phyloP scores from a whole-genome alignment of 1,284 basidiomycete species.

The Peniophora sp. region DNA sequence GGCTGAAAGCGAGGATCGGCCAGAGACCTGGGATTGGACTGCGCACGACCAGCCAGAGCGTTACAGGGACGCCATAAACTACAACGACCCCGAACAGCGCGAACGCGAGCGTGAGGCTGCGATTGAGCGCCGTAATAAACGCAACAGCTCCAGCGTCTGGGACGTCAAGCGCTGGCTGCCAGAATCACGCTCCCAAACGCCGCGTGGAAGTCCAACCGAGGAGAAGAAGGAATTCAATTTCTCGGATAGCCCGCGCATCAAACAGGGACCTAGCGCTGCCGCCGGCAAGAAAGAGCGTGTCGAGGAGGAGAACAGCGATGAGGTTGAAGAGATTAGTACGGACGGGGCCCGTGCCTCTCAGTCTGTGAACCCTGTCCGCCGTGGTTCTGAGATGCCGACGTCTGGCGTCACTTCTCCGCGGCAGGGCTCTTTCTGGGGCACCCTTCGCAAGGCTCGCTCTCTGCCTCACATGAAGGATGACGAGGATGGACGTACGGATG shows the following conservation, averaged over 20 bases:
- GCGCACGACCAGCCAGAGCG: conserved; percentile 23
- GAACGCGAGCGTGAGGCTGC: conserved; percentile 31
- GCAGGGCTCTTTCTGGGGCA: conserved; percentile 4
- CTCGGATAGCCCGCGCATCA: conserved; percentile 6
- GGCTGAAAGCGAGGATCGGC: conserved; percentile 9
- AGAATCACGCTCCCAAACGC: conserved; percentile 30
- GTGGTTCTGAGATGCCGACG: conserved; percentile 2
- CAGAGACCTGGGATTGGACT: conserved; percentile 23
- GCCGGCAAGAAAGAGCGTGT: background rate
- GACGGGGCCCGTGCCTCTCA: background rate
- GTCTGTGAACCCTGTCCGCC: background rate
- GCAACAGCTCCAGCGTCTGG: conserved; percentile 39
- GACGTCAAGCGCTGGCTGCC: conserved; percentile 44
- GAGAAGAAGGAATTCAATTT: conserved; percentile 30
- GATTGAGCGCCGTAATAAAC: conserved; percentile 48
- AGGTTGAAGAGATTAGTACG: background rate
- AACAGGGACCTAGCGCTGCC: background rate
- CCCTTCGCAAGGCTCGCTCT: conserved; percentile 30
- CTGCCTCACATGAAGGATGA: conserved; percentile 30
- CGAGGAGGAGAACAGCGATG: conserved; percentile 1
- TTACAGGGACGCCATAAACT: conserved; percentile 60
- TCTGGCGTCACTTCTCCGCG: conserved; percentile 5
- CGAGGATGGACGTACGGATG: conserved; percentile 1
- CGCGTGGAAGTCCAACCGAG: conserved; percentile 24
- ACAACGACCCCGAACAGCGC: conserved; percentile 25